phyloP scores from a whole-genome alignment of 1,284 basidiomycete genomes.

The Marasmius oreades region DNA sequence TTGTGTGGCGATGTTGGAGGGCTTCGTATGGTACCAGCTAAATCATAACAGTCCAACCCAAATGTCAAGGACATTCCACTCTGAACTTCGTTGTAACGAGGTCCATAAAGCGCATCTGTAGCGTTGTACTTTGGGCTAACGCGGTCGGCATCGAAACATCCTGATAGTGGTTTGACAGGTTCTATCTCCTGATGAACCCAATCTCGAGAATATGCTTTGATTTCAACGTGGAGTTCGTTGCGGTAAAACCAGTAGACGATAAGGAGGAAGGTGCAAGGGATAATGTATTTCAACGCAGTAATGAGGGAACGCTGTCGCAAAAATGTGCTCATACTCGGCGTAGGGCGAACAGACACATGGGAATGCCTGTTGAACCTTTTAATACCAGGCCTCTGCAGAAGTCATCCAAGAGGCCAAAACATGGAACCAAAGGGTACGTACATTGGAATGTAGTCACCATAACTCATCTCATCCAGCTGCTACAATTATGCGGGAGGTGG shows the following conservation, averaged over 20 bases:
- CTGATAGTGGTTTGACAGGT: conserved; percentile 56
- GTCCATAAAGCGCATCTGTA: conserved; percentile 55
- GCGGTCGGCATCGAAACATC: conserved; percentile 66
- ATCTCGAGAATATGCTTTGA: conserved; percentile 67
- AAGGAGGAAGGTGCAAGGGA: conserved; percentile 34
- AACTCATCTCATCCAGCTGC: not conserved
- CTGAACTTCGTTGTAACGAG: conserved; percentile 66
- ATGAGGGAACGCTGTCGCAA: not conserved
- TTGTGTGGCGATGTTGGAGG: conserved; percentile 16
- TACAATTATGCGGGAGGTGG: too few relatives aligned
- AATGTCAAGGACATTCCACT: conserved; percentile 72
- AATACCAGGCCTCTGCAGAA: not conserved
- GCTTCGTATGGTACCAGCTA: conserved; percentile 68
- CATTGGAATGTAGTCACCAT: conserved; percentile 2
- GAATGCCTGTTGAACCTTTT: not conserved
- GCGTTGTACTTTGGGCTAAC: conserved; percentile 65
- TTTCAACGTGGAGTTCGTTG: conserved; percentile 81
- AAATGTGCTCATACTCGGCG: not conserved
- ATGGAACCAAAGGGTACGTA: not conserved
- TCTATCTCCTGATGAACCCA: conserved; percentile 76
- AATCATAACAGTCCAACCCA: conserved; percentile 86
- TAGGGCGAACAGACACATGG: not conserved
- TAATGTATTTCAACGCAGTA: conserved; percentile 24
- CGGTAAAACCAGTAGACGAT: conserved; percentile 48
- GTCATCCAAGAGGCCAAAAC: not conserved